A percentile compares a stretch with the other conserved stretches of the same genome.
These are phyloP conservation scores for Canariomyces notabilis DNA, from an alignment of 2,329 filamentous ascomycete genomes.

Conservation along the genomic window DNA sequence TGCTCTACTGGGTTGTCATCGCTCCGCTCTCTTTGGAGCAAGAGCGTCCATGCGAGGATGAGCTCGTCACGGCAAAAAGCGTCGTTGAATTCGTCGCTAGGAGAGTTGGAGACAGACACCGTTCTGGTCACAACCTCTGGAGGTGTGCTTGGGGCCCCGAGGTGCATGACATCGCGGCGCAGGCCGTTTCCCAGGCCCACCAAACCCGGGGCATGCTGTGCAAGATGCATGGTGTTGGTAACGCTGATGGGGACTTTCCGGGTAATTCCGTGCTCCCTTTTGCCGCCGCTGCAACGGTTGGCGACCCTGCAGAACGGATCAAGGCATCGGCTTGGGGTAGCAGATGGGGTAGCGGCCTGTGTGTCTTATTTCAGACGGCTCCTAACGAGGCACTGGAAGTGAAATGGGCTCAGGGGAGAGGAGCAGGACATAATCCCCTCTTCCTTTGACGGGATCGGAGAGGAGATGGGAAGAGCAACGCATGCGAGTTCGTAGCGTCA, in stretches of 20 bases:
- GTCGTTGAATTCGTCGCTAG: neutral
- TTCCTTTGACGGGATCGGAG: neutral
- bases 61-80: neutral
- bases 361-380: neutral
- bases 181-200: neutral
- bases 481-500: neutral
- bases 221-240: constrained; percentile 8
- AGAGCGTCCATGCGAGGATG: constrained; percentile 7
- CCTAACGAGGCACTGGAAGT: neutral
- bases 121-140: constrained; percentile 6
- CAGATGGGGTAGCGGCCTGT: neutral
- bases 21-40: constrained; percentile 9
- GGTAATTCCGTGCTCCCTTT: neutral
- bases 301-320: constrained; percentile 4
- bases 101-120: constrained; percentile 1
- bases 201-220: constrained; percentile 8
- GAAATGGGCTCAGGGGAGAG: neutral
- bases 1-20: constrained; percentile 7
- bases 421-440: neutral
- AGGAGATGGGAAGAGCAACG: neutral
- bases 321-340: neutral
- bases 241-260: neutral
- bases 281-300: neutral
- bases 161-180: constrained; percentile 4
- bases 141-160: neutral